Base-by-base conservation (phyloP, 2,329 filamentous ascomycete species). In the Pseudonectria buxi region DNA sequence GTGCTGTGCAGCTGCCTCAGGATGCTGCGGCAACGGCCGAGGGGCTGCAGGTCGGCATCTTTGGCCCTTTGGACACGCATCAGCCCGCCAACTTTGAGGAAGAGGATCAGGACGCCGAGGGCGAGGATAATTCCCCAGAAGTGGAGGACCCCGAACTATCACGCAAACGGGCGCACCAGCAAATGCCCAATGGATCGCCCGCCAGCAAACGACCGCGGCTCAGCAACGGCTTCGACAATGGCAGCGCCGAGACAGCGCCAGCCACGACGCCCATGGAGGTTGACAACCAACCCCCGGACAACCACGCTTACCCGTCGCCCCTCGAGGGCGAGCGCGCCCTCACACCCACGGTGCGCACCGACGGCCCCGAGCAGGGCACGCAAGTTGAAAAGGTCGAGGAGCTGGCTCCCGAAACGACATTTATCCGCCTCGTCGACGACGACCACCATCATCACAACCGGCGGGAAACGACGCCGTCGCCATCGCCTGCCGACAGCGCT, bases 251-350 rank as follows among this genome's bases (percentile, higher is more conserved):
- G 16, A 32, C 40, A 9, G 39, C 51, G 37, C 48, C 41, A 51
- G 65, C 69, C 50, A 63, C 68, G 28, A 74, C 70, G 43, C 70
- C 74, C 46, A 78, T 81, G 74, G 76, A 81, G 46, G 58, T 79
- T 44, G 76, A 81, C 57, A 62, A 62, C 26, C 62, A 65, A 43
- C 59, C 61, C 35, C 18, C 18, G 18, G 63, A 67, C 53, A 74
- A 76, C 52, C 74, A 81, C 57, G 77, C 77, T 49, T 82, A 81
- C 52, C 78, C 77, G 35, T 81, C 78, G 36, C 77, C 78, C 36
- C 68, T 76, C 14, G 75, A 78, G 54, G 69, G 71, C 40, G 74
- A 78, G 47, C 67, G 69, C 41, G 66, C 65, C 35, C 63, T 69
- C 29, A 72, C 72, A 29, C 71, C 74, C 24, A 61, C 66, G 15